Conservation (phyloP, 768 basidiomycete genomes). For the Trametes sanguinea region DNA sequence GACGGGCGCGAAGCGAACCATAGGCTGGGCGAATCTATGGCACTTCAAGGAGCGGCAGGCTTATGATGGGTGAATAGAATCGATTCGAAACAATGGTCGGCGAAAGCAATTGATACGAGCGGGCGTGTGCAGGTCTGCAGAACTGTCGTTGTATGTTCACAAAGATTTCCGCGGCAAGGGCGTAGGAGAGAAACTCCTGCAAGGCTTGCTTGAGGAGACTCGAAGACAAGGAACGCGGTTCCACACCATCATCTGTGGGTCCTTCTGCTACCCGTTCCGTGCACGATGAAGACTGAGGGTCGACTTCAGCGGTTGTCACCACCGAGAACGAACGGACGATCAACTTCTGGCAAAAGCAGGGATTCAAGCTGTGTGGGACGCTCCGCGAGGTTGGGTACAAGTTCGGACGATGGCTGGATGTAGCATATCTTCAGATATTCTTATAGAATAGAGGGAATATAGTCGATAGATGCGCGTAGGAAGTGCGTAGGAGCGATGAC, state of each 20-base stretch:
- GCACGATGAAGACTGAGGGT: no score
- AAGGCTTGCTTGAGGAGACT: not conserved
- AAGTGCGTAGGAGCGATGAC: no score
- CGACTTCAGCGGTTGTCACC: slow-evolving; percentile 6
- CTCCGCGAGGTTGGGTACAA: slow-evolving; percentile 17
- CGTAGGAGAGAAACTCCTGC: slow-evolving; percentile 3
- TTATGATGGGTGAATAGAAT: slow-evolving; percentile 8
- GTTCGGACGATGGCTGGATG: slow-evolving; percentile 21
- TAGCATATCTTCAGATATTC: slow-evolving; percentile 14
- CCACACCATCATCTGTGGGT: slow-evolving; percentile 15
- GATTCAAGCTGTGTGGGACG: slow-evolving; percentile 16
- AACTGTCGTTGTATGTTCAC: slow-evolving; percentile 18
- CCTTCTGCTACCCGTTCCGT: no score
- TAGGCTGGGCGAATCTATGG: slow-evolving; percentile 16
- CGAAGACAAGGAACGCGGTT: slow-evolving; percentile 10
- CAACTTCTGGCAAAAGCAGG: slow-evolving; percentile 15
- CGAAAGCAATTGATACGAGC: no score
- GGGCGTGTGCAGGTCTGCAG: slow-evolving; percentile 2
- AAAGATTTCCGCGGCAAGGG: slow-evolving; percentile 11
- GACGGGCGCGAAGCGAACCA: not conserved
- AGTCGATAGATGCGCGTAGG: no score
- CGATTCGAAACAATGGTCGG: no score
- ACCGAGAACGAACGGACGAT: slow-evolving; percentile 13
- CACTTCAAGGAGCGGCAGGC: slow-evolving; percentile 12
- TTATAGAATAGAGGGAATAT: not conserved